Base-by-base conservation (phyloP, 1,284 basidiomycete species). In the Trametes pubescens region DNA sequence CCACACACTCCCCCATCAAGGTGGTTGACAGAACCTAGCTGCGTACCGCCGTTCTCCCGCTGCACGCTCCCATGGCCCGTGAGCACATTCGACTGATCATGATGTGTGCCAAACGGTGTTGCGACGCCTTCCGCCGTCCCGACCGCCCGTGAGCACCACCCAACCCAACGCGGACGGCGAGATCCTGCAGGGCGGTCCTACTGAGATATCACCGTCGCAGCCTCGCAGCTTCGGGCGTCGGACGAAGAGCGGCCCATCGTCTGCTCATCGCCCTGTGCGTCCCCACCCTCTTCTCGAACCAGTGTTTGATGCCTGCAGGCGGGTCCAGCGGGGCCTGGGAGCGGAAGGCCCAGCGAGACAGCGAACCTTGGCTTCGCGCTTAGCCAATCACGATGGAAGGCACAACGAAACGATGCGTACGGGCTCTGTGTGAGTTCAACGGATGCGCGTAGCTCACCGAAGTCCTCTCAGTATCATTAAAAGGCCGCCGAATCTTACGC, bases 401-500 rank as follows among this genome's bases (percentile, higher is more conserved):
- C 18, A 21, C 47, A 11, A 43, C 46, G 44, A 16, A 43, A 51
- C 34, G 59, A 37, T 46, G 46, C 46, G 40, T 37, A 57, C 21
- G 9, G 34, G 16, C 21, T 4, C 9, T 24, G 55, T 51, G 51
- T 29, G 55, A 55, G 56, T 29, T n/a, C 22, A 54, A 43, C 16
- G 38, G 29, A 21, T 32, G 29, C 29, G 26, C 44, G 10, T 24
- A 43, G 22, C 44, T 22, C 44, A 32, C 32, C 35, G 5, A 35
- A 9, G 51, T 51, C 24, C 29, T n/a, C 4, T 48, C 29, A n/a
- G 37, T n/a, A 51, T 26, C 26, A 21, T 43, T 11, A 16, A 34
- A 13, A 43, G 44, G 47, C 54, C 51, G 47, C 61, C 26, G 46
- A 37, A 67, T 65, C 66, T 67, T 65, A 67, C 63, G 66, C 53